These are phyloP conservation scores for Styphnolobium japonicum DNA, from an alignment of 306 rosid species.

Conservation along the genomic window DNA sequence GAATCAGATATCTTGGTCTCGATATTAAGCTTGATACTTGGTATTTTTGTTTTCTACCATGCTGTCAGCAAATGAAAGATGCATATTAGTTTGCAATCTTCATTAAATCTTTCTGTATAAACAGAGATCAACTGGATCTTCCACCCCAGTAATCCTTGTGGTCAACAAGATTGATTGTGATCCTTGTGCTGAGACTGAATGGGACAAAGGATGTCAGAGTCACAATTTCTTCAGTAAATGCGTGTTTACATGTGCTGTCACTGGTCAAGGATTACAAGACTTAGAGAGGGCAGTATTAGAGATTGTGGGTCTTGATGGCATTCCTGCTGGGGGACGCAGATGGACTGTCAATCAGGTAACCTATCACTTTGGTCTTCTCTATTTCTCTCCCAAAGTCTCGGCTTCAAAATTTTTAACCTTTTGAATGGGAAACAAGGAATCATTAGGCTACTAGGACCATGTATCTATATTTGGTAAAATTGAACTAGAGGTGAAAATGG, in stretches of 20 bases:
- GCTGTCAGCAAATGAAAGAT: constrained; percentile 1
- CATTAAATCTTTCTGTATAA: constrained; percentile 23
- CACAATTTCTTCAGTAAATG: constrained; percentile 49
- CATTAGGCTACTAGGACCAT: neutral
- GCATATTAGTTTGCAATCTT: neutral
- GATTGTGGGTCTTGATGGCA: constrained; percentile 69
- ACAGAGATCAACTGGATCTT: constrained; percentile 66
- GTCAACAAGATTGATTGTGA: constrained; percentile 80
- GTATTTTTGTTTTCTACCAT: constrained; percentile 12
- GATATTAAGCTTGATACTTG: neutral
- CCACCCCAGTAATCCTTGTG: constrained; percentile 80
- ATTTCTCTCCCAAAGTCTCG: neutral
- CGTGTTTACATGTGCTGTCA: constrained; percentile 82
- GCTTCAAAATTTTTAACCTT: neutral
- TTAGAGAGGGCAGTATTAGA: constrained; percentile 75
- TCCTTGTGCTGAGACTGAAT: constrained; percentile 42
- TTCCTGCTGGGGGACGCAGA: constrained; percentile 68
- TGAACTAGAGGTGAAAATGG: neutral
- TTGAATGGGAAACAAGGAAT: neutral
- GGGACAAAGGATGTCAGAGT: constrained; percentile 24
- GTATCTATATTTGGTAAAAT: neutral
- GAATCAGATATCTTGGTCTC: neutral
- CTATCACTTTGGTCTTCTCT: neutral
- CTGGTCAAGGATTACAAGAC: constrained; percentile 85
- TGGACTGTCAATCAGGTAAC: constrained; percentile 94